phyloP scores from a whole-genome alignment of 2,329 filamentous ascomycete species.

The Aphanoascus verrucosus region DNA sequence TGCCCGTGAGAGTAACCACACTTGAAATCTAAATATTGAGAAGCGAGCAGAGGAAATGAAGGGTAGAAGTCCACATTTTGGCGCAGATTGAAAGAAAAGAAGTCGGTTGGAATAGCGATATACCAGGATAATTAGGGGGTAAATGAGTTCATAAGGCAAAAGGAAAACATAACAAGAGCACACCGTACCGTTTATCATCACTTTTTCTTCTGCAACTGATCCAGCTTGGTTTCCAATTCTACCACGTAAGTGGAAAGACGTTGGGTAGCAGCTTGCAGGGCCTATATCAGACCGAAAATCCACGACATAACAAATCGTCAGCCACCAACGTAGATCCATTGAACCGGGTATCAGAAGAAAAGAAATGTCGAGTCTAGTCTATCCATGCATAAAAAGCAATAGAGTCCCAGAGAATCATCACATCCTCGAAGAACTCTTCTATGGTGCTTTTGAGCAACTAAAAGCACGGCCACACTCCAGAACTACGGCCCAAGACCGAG shows the following conservation, averaged over 20 bases:
- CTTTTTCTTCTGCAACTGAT: constrained; percentile 58
- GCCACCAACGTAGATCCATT: constrained; percentile 2
- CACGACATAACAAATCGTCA: constrained; percentile 8
- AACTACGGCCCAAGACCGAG: not conserved
- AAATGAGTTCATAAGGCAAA: constrained; percentile 4
- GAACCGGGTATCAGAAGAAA: not conserved
- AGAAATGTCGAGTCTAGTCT: not conserved
- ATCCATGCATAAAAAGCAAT: constrained; percentile 1
- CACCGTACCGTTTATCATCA: constrained; percentile 23
- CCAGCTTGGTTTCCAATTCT: constrained; percentile 69
- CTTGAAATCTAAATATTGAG: not conserved
- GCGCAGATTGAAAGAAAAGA: not conserved
- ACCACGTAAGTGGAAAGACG: constrained; percentile 75
- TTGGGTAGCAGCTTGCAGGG: constrained; percentile 77
- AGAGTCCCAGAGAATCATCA: not conserved
- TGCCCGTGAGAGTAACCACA: not conserved
- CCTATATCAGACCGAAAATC: constrained; percentile 39
- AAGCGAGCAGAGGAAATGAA: not conserved
- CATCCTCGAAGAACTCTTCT: not conserved
- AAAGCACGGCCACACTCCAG: not conserved
- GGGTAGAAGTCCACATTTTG: not conserved
- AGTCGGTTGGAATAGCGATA: not conserved
- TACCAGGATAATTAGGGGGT: not conserved
- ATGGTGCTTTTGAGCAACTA: not conserved
- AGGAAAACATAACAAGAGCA: constrained; percentile 7